Conservation (phyloP, 306 rosid species). For the Styphnolobium japonicum region DNA sequence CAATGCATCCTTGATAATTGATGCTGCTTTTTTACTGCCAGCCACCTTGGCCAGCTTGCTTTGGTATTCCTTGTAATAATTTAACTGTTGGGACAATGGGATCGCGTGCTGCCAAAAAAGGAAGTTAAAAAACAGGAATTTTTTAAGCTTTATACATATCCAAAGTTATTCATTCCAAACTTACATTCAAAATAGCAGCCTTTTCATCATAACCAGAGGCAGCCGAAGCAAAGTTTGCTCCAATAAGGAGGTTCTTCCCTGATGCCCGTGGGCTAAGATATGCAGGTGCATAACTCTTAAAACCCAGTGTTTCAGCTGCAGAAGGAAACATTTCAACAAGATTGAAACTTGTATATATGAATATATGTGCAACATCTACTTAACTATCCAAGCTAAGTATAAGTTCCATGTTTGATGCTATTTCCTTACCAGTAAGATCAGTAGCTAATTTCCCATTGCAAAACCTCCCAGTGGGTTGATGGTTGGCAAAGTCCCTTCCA, state of each 20-base stretch:
- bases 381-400: background rate
- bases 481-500: slow-evolving; percentile 78
- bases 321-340: slow-evolving; percentile 2
- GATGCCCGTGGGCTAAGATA: slow-evolving; percentile 89
- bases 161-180: background rate
- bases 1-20: slow-evolving; percentile 56
- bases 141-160: background rate
- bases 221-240: slow-evolving; percentile 90
- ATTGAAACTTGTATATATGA: slow-evolving; percentile 5
- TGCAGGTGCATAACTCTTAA: slow-evolving; percentile 65
- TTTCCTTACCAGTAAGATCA: slow-evolving; percentile 66
- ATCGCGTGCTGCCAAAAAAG: slow-evolving; percentile 64
- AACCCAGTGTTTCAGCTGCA: slow-evolving; percentile 78
- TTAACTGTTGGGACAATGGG: slow-evolving; percentile 64
- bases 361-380: background rate
- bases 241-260: slow-evolving; percentile 81
- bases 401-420: background rate
- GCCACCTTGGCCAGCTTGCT: slow-evolving; percentile 67
- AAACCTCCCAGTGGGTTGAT: slow-evolving; percentile 81
- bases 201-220: slow-evolving; percentile 86
- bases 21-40: slow-evolving; percentile 60
- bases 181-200: slow-evolving; percentile 66
- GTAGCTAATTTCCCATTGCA: slow-evolving; percentile 90
- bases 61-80: slow-evolving; percentile 67
- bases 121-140: background rate